Base-by-base conservation (phyloP, 192 early-diverging fungal genomes). In the Coemansia sp. region DNA sequence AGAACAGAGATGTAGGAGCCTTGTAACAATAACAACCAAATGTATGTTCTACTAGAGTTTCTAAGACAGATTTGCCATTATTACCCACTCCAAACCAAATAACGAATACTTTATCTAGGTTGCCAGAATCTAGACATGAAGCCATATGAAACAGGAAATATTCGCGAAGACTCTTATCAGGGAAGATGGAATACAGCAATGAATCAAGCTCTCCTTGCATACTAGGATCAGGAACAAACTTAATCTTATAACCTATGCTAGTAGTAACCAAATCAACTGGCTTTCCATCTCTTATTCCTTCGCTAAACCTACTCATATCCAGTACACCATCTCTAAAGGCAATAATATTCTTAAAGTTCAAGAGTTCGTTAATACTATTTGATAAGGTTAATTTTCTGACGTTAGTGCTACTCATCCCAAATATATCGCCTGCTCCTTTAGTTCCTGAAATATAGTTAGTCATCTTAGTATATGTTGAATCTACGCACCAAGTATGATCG, bases 61-160 rank as follows among this genome's bases (percentile, higher is more conserved):
- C 57, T 12, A 66, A 11, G 1, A 66, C 57, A 54, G 65, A 66
- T 50, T 66, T 66, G 15, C 65, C 65, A 40, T 66, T 66, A 38
- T 53, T 66, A 2, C 65, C 65, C 17, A 66, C 4, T 25, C 65
- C 65, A 22, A 17, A 40, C 65, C 65, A 66, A 10, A 66, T 59
- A 19, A 59, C 26, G 19, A 66, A 66, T 36, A 59, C 8, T 37
- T 66, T 66, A 42, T 59, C 57, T 17, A 59, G 23, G 25, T 66
- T 66, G 5, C 57, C 57, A 54, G 47, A 59, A 14, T 59, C 57
- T n/a, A 66, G 50, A 37, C 65, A 66, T 0, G 65, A 66, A 28
- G 65, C 46, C 48, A 66, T 50, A 31, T 52, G 37, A n/a, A 20
- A 15, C 3, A 66, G 36, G 36, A 59, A 59, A 36, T 66, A 66